Percentiles rank a stretch among this genome's conserved stretches.
phyloP scores from a whole-genome alignment of 306 rosid genomes.

The Abrus precatorius region DNA sequence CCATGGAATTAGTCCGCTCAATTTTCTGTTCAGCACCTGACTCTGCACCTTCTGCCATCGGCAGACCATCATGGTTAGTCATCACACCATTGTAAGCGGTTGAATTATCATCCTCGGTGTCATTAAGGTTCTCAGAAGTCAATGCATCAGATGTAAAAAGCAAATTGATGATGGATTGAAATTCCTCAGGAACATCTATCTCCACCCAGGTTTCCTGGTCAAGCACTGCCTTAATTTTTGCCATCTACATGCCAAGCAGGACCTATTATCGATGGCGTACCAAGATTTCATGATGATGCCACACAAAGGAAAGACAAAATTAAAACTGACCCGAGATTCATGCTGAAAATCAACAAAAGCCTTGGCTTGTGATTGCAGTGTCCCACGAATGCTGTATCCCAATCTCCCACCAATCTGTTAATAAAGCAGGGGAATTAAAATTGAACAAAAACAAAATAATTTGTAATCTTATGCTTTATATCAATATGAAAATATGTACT shows the following conservation, averaged over 20 bases:
- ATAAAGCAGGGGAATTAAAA: slow-evolving; percentile 47
- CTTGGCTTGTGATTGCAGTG: slow-evolving; percentile 97
- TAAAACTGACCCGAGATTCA: slow-evolving; percentile 89
- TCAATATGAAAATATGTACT: slow-evolving; percentile 56
- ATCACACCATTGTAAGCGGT: slow-evolving; percentile 56
- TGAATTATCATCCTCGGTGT: slow-evolving; percentile 59
- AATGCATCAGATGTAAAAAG: slow-evolving; percentile 63
- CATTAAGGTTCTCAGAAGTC: slow-evolving; percentile 63
- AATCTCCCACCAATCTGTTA: slow-evolving; percentile 98
- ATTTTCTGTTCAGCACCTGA: slow-evolving; percentile 54
- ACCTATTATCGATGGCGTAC: slow-evolving; percentile 43
- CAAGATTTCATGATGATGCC: slow-evolving; percentile 13
- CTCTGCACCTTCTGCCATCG: slow-evolving; percentile 49
- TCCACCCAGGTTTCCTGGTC: slow-evolving; percentile 99
- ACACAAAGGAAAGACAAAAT: slow-evolving; percentile 24
- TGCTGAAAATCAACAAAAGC: slow-evolving; percentile 98
- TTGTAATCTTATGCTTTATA: slow-evolving; percentile 30
- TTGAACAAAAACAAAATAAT: slow-evolving; percentile 44
- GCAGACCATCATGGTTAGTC: slow-evolving; percentile 49
- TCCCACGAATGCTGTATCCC: slow-evolving; percentile 99
- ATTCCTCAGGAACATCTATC: slow-evolving; percentile 98
- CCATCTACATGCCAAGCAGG: slow-evolving; percentile 66
- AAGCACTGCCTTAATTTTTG: slow-evolving; percentile 96
- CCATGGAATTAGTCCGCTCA: slow-evolving; percentile 61
- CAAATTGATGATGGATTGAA: slow-evolving; percentile 78